Conservation (phyloP, 441 rosid species). For the Codiaeum variegatum region DNA sequence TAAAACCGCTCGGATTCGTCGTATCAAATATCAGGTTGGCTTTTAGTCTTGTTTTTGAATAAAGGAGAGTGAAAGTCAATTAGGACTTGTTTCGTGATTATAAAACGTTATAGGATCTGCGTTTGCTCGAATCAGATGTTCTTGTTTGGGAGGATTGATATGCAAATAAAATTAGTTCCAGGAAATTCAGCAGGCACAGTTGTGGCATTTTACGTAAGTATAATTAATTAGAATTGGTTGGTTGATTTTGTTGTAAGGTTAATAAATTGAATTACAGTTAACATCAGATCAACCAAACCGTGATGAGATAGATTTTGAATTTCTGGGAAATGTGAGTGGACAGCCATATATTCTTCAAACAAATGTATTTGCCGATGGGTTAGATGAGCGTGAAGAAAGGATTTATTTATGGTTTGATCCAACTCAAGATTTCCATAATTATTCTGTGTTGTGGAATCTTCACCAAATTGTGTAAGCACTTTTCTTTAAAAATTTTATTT, state of each 20-base stretch:
- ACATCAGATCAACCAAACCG: conserved; percentile 67
- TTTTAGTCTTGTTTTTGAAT: too few relatives aligned
- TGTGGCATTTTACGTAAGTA: conserved; percentile 67
- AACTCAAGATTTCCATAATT: conserved; percentile 61
- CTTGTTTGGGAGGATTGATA: conserved; percentile 68
- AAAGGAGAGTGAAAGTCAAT: too few relatives aligned
- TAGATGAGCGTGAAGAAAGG: conserved; percentile 73
- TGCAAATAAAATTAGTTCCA: conserved; percentile 72
- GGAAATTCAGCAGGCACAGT: conserved; percentile 85
- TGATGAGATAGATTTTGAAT: conserved; percentile 79
- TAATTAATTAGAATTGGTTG: not conserved
- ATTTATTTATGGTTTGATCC: conserved; percentile 85
- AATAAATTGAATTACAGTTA: conserved; percentile 34
- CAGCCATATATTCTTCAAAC: conserved; percentile 77
- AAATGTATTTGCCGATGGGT: conserved; percentile 61
- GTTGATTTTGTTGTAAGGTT: not conserved
- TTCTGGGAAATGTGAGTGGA: conserved; percentile 62
- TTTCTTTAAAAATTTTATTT: too few relatives aligned
- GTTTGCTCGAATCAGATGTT: conserved; percentile 64
- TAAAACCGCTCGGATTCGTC: too few relatives aligned
- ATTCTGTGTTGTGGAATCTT: conserved; percentile 75
- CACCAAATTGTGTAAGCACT: conserved; percentile 72
- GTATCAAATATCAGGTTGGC: too few relatives aligned
- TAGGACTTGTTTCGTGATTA: too few relatives aligned
- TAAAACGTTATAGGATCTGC: conserved; percentile 77